These are phyloP conservation scores for Tolypocladium pustulatum DNA, from an alignment of 2,329 filamentous ascomycete species.

Conservation along the genomic window DNA sequence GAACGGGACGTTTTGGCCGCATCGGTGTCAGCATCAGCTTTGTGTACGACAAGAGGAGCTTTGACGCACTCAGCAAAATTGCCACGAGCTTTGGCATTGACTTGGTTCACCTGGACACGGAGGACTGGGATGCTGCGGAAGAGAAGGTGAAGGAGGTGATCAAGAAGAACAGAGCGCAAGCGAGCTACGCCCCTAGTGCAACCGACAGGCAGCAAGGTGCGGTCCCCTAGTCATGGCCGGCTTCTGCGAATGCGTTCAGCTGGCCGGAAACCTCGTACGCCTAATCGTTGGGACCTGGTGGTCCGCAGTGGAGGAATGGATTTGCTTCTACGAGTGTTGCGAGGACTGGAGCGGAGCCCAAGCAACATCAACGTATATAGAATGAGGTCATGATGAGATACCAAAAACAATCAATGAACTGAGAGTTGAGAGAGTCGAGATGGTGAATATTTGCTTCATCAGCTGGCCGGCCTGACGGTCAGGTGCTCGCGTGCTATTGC, in stretches of 20 bases:
- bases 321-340: neutral
- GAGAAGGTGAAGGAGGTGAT: slow-evolving; percentile 71
- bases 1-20: slow-evolving; percentile 91
- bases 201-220: slow-evolving; percentile 21
- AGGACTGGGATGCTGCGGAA: slow-evolving; percentile 88
- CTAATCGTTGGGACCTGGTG: neutral
- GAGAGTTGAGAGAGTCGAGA: neutral
- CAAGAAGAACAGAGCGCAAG: slow-evolving; percentile 55
- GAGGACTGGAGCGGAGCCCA: neutral
- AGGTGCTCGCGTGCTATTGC: neutral
- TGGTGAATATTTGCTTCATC: neutral
- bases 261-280: neutral
- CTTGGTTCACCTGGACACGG: slow-evolving; percentile 69
- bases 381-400: slow-evolving; percentile 5
- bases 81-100: slow-evolving; percentile 70
- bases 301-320: neutral
- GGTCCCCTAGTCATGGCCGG: slow-evolving; percentile 18
- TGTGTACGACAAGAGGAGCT: slow-evolving; percentile 78
- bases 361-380: neutral
- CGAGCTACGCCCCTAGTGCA: slow-evolving; percentile 38
- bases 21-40: slow-evolving; percentile 95
- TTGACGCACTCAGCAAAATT: slow-evolving; percentile 69
- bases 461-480: too few relatives aligned
- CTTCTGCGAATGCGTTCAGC: slow-evolving; percentile 3
- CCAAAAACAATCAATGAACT: neutral